Conservation (phyloP, 192 early-diverging fungal genomes). For the Phlyctochytrium arcticum region DNA sequence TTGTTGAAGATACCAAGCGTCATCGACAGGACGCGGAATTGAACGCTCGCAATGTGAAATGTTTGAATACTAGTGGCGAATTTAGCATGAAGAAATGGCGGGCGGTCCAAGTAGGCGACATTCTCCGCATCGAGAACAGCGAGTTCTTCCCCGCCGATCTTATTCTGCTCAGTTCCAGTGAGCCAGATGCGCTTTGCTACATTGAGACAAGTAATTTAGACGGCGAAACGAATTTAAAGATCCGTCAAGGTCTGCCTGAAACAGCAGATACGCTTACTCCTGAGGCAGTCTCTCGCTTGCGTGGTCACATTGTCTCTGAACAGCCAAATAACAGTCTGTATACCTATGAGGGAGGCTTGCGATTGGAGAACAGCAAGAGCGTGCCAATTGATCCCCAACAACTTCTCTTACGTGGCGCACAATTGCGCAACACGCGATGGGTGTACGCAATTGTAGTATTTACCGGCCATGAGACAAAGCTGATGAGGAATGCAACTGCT, state of each 20-base stretch:
- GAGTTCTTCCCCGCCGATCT: conserved; percentile 93
- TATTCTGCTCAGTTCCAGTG: conserved; percentile 83
- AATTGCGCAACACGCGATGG: conserved; percentile 92
- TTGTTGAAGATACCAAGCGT: conserved; percentile 75
- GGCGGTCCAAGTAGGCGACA: conserved; percentile 85
- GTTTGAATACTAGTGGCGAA: conserved; percentile 32
- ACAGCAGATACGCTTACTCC: conserved; percentile 73
- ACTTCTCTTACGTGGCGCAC: conserved; percentile 88
- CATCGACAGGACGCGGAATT: conserved; percentile 42
- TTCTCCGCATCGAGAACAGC: conserved; percentile 81
- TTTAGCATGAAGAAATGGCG: conserved; percentile 82
- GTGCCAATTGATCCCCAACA: conserved; percentile 83
- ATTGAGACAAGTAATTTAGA: conserved; percentile 98
- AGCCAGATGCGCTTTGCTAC: conserved; percentile 95
- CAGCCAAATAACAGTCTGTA: conserved; percentile 95
- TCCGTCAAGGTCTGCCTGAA: conserved; percentile 89
- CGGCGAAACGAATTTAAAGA: conserved; percentile 97
- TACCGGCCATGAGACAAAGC: conserved; percentile 97
- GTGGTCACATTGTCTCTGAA: conserved; percentile 75
- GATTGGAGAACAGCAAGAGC: conserved; percentile 52
- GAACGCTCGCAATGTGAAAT: conserved; percentile 40
- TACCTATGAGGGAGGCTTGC: conserved; percentile 81
- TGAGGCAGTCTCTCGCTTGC: conserved; percentile 49
- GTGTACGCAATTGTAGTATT: conserved; percentile 96
- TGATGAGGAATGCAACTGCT: conserved; percentile 90